Percentiles rank a stretch among this genome's conserved stretches.
Conservation (phyloP, 257 asterid genomes). For the Solanum sitiens region DNA sequence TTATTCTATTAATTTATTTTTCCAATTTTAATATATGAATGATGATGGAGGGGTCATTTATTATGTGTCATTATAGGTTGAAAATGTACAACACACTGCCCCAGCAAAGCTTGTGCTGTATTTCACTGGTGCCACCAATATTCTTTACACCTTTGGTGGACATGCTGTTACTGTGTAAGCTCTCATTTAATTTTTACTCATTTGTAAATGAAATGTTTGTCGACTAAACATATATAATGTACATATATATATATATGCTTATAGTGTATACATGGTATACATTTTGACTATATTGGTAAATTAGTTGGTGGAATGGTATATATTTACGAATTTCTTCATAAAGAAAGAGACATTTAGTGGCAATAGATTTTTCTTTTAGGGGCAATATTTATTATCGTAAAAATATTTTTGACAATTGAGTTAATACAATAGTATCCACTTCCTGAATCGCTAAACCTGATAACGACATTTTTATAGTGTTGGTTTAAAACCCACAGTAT, state of each 20-base stretch:
- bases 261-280: neutral
- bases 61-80: constrained; percentile 29
- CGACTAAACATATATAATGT: neutral
- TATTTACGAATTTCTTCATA: neutral
- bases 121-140: constrained; percentile 97
- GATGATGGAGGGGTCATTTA: neutral
- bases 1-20: neutral
- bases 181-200: neutral
- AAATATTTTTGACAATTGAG: neutral
- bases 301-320: neutral
- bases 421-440: neutral
- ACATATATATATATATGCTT: neutral
- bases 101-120: constrained; percentile 68
- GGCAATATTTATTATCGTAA: neutral
- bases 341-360: neutral
- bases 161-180: constrained; percentile 98
- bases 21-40: neutral
- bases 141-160: constrained; percentile 92
- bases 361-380: too few species aligned
- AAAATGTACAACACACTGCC: constrained; percentile 65
- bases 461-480: neutral
- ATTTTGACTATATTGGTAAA: neutral
- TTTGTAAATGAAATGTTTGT: neutral
- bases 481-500: too few species aligned
- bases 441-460: accelerated